Evolutionary conservation across 345 rosid species (phyloP), one percentile per base, ranked within the genome.

Genomic region (Bruguiera parviflora): DNA sequence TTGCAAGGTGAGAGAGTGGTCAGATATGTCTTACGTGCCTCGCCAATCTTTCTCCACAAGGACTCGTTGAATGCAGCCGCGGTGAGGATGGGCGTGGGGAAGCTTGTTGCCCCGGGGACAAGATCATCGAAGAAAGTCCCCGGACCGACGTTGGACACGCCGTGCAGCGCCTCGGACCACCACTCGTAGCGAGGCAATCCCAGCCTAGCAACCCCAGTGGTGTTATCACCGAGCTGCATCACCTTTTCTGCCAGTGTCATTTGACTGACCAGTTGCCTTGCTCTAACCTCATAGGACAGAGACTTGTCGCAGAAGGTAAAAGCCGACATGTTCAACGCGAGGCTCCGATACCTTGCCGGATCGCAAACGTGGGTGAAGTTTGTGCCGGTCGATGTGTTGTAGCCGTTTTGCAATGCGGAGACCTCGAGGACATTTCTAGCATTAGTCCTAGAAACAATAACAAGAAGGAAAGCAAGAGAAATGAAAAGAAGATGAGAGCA

Each of bases 121-220:
- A 73, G 39, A 4, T 37, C 15, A 13, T 81, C 82, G 6, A 75
- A 83, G 33, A 31, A 65, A 1, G 80, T 77, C 0, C 84, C 87
- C 0, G 65, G 70, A 18, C 87, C 85, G 2, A 75, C 80, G 5
- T 75, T 4, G 35, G 89, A 77, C 19, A 83, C 81, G 1, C 89
- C 86, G 8, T 83, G 87, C 0, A 83, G 70, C 5, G 84, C 89
- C 73, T 83, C 85, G 0, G 82, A 77, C 89, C 87, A 83, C 87
- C 87, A 85, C 71, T 71, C 60, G 25, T 85, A 83, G 49, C 20
- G 10, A 0, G 84, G 84, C 2, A 85, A 39, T 3, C 87, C 87
- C 1, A 83, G 20, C 55, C 84, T 66, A 0, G 71, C 63, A 9
- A 83, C 78, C 0, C 82, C 79, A 2, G 66, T 9, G 8, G 77